Conservation (phyloP, 1,284 basidiomycete genomes). For the Inonotus hispidus region DNA sequence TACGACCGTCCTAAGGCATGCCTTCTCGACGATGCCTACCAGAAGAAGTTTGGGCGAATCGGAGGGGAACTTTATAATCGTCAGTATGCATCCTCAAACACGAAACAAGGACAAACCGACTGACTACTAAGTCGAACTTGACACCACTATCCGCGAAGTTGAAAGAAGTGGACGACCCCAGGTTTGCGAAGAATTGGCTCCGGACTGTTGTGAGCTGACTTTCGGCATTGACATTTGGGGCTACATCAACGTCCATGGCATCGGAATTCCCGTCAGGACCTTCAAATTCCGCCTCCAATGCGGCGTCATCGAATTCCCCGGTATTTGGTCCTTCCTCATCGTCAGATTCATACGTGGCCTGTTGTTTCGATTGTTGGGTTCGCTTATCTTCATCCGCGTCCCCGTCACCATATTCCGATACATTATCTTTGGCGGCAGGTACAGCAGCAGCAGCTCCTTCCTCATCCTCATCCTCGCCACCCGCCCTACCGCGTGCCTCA, state of each 20-base stretch:
- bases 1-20: conserved; percentile 78
- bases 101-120: conserved; percentile 25
- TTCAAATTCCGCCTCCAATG: conserved; percentile 66
- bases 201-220: conserved; percentile 31
- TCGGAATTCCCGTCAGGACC: conserved; percentile 46
- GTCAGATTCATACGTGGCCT: conserved; percentile 50
- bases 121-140: conserved; percentile 77
- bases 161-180: conserved; percentile 65
- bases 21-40: conserved; percentile 85
- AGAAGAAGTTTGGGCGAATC: conserved; percentile 86
- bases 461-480: conserved; percentile 41
- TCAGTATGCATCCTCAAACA: neutral
- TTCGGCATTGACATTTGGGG: conserved; percentile 35
- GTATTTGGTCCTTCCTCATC: conserved; percentile 45
- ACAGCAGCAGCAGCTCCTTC: conserved; percentile 42
- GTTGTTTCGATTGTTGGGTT: conserved; percentile 40
- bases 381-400: conserved; percentile 55
- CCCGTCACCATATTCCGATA: conserved; percentile 66
- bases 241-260: conserved; percentile 68
- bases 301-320: conserved; percentile 52
- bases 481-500: conserved; percentile 35
- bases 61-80: conserved; percentile 47
- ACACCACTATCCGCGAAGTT: conserved; percentile 71
- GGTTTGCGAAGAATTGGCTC: conserved; percentile 27
- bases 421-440: conserved; percentile 41